Conservation (phyloP, 1,139 yeast species). For the Martiniozyma asiatica region DNA sequence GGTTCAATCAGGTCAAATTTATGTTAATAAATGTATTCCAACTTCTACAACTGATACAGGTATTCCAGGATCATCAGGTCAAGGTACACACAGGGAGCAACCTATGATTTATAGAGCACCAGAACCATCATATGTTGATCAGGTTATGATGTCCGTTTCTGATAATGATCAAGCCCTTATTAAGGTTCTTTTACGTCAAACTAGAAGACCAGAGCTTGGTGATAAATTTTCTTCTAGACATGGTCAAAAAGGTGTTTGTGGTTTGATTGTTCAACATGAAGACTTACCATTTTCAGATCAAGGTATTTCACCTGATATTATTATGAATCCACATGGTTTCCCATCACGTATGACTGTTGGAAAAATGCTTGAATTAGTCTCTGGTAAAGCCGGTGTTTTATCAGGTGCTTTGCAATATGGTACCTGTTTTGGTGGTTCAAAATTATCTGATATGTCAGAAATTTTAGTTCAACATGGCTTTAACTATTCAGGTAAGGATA, state of each 20-base stretch:
- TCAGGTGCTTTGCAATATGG: slow-evolving; percentile 91
- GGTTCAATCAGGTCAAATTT: slow-evolving; percentile 87
- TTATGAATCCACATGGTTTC: slow-evolving; percentile 97
- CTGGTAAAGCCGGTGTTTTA: slow-evolving; percentile 96
- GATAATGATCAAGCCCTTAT: slow-evolving; percentile 91
- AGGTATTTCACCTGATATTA: slow-evolving; percentile 95
- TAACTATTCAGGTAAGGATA: slow-evolving; percentile 92
- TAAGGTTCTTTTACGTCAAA: slow-evolving; percentile 84
- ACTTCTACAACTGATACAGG: slow-evolving; percentile 72
- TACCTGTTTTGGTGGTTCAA: slow-evolving; percentile 96
- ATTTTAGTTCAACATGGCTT: slow-evolving; percentile 85
- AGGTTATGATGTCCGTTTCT: slow-evolving; percentile 93
- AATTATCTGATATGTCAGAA: slow-evolving; percentile 90
- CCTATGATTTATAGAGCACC: slow-evolving; percentile 91
- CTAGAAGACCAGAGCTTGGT: slow-evolving; percentile 96
- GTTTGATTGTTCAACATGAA: slow-evolving; percentile 93
- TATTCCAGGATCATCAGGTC: slow-evolving; percentile 30
- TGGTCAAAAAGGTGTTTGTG: slow-evolving; percentile 99
- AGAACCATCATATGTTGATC: slow-evolving; percentile 90
- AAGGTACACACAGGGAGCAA: slow-evolving; percentile 46
- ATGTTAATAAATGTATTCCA: slow-evolving; percentile 87
- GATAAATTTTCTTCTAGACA: slow-evolving; percentile 97
- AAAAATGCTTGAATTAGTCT: slow-evolving; percentile 89
- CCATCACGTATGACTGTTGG: slow-evolving; percentile 99
- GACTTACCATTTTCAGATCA: slow-evolving; percentile 96